A percentile compares a stretch with the other conserved stretches of the same genome.
phyloP scores from a whole-genome alignment of 2,329 filamentous ascomycete genomes.

The Fusarium dimerum region DNA sequence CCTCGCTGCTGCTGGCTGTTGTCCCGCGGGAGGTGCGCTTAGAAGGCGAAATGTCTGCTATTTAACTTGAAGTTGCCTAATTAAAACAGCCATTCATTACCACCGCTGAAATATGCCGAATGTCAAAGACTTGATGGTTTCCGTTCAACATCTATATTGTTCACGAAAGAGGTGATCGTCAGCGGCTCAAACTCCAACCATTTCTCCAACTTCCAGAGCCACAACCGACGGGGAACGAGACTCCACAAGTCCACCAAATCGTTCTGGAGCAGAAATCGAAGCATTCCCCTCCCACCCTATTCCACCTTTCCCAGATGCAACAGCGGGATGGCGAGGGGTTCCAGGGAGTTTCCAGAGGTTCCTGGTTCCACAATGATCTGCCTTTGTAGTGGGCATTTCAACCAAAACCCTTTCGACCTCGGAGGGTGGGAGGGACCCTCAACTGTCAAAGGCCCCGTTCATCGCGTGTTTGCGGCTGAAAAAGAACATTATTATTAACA shows the following conservation, averaged over 20 bases:
- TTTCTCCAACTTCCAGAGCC: conserved; percentile 24
- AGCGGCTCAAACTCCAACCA: conserved; percentile 26
- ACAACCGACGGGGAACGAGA: conserved; percentile 16
- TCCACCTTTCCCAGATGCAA: conserved; percentile 26
- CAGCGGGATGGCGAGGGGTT: conserved; percentile 32
- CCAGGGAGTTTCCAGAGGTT: conserved; percentile 14
- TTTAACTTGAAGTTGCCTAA: no score
- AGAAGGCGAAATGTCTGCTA: no score
- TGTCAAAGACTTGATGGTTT: no score
- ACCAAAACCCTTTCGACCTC: no score
- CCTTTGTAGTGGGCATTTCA: conserved; percentile 24
- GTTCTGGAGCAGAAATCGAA: conserved; percentile 34
- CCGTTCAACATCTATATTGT: no score
- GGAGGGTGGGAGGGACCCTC: no score
- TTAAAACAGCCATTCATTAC: no score
- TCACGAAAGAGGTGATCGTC: conserved; percentile 20
- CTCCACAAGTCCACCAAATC: conserved; percentile 32
- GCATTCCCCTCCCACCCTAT: conserved; percentile 27
- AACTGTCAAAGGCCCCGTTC: conserved; percentile 10
- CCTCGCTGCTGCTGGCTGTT: no score
- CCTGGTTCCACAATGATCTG: conserved; percentile 30
- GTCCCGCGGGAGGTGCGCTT: no score
- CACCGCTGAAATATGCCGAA: no score
- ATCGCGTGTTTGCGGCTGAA: no score
- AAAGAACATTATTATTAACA: no score